Conservation (phyloP, 257 asterid species). For the Knoxia roxburghii region DNA sequence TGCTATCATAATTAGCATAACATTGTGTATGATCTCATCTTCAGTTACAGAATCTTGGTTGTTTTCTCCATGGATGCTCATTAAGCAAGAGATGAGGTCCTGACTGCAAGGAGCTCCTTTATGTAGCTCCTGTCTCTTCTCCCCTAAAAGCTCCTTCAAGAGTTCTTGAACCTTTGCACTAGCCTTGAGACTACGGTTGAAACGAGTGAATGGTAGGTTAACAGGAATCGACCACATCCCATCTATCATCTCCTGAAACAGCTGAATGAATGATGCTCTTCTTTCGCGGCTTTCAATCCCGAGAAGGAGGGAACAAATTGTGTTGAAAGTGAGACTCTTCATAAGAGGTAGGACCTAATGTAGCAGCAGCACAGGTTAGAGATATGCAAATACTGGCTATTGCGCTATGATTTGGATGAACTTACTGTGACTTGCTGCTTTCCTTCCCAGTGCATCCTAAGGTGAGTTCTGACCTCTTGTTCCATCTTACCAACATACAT, state of each 20-base stretch:
- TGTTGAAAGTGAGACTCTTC: conserved; percentile 64
- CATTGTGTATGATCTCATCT: conserved; percentile 53
- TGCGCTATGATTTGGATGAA: not conserved
- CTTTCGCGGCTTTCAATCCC: conserved; percentile 42
- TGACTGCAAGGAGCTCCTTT: conserved; percentile 43
- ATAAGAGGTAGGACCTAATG: conserved; percentile 50
- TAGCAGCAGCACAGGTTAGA: too few relatives aligned
- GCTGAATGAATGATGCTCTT: conserved; percentile 31
- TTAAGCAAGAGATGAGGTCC: conserved; percentile 61
- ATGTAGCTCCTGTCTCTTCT: conserved; percentile 38
- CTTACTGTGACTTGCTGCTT: conserved; percentile 44
- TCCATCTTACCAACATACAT: conserved; percentile 50
- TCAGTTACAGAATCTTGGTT: conserved; percentile 35
- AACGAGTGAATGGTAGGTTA: conserved; percentile 53
- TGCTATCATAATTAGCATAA: conserved; percentile 53
- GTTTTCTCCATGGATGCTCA: conserved; percentile 40
- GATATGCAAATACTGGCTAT: too few relatives aligned
- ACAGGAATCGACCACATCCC: conserved; percentile 68
- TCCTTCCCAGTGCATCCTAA: conserved; percentile 49
- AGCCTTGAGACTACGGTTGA: conserved; percentile 56
- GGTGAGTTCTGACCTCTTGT: conserved; percentile 43
- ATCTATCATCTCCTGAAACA: conserved; percentile 39
- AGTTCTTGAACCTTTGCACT: conserved; percentile 38
- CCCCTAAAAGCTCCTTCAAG: conserved; percentile 39
- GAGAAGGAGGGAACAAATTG: conserved; percentile 50